Evolutionary conservation across 352 stramenopile species (phyloP), one percentile per base, ranked within the genome.

Genomic region (Phytophthora niederhauseri): DNA sequence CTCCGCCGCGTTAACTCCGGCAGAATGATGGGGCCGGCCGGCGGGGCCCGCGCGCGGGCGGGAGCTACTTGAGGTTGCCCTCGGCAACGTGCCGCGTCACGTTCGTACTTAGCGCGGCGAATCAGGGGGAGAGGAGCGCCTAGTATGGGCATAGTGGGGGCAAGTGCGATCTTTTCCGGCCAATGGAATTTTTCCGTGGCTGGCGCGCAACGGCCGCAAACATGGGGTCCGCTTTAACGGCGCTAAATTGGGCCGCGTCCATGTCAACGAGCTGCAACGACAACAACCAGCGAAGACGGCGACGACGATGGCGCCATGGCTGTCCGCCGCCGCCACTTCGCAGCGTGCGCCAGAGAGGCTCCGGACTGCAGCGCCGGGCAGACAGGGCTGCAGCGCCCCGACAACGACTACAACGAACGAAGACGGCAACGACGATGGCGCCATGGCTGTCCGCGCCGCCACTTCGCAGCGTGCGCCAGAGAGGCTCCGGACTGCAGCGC

Each of bases 141-240:
- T 15, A 28, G 30, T 34, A 70, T 61, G 68, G 34, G 41, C 15
- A 22, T 19, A 19, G 15, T 22, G 41, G 15, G 41, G 41, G 56
- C 59, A 26, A 48, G 24, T 6, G 61, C 61, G 50, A 64, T 64
- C 57, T 64, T 71, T 72, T 57, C 64, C 67, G 38, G 61, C 64
- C 54, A 66, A 75, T 72, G 60, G 51, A 75, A 75, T 65, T 55
- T 55, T 72, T 75, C 36, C 52, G 17, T 75, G 57, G 57, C 57
- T 68, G 20, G 54, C 54, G 9, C 55, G 6, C 38, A 48, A 48
- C 14, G 17, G 38, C 15, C 6, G 12, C 22, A 28, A 49, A 12
- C 30, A 20, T 24, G n/a, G 4, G 31, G 24, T 14, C 9, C 30
- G 52, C 30, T 12, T 17, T 15, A 51, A n/a, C 48, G 8, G 20